Conservation (phyloP, 2,329 filamentous ascomycete genomes). For the Colletotrichum viniferum region DNA sequence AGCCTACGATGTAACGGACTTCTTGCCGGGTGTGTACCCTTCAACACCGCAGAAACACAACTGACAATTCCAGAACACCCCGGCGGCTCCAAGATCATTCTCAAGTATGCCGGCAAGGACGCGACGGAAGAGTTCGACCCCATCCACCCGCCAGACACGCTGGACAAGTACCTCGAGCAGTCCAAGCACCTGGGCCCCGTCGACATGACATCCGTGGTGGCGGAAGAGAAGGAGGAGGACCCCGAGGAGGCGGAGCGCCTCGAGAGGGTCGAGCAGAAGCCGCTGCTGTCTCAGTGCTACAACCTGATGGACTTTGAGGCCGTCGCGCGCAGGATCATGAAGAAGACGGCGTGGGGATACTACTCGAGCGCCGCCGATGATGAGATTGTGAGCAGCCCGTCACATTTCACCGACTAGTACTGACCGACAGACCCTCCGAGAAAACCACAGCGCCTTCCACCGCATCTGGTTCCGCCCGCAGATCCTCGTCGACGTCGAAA, state of each 20-base stretch:
- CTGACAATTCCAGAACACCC: conserved; percentile 69
- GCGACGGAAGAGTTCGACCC: conserved; percentile 91
- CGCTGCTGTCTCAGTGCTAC: conserved; percentile 84
- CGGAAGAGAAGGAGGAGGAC: conserved; percentile 71
- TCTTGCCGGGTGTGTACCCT: conserved; percentile 69
- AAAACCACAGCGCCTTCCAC: conserved; percentile 96
- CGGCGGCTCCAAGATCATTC: conserved; percentile 88
- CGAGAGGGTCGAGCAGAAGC: conserved; percentile 77
- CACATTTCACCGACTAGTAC: background rate
- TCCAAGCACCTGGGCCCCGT: conserved; percentile 90
- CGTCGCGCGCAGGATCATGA: conserved; percentile 89
- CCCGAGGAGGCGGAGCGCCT: conserved; percentile 67
- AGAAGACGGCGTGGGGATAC: conserved; percentile 96
- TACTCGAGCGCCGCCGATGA: conserved; percentile 94
- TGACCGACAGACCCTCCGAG: conserved; percentile 76
- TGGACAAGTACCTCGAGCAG: conserved; percentile 81
- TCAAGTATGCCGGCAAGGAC: conserved; percentile 95
- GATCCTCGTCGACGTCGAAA: conserved; percentile 86
- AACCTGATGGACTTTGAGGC: conserved; percentile 96
- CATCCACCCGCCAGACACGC: conserved; percentile 85
- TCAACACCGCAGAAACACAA: background rate
- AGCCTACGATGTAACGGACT: conserved; percentile 89
- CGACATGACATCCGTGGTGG: conserved; percentile 80
- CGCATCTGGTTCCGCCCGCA: conserved; percentile 96
- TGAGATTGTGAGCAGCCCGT: conserved; percentile 70